These are phyloP conservation scores for Plasmodium knowlesi DNA, from an alignment of 169 alveolate genomes.

Conservation along the genomic window DNA sequence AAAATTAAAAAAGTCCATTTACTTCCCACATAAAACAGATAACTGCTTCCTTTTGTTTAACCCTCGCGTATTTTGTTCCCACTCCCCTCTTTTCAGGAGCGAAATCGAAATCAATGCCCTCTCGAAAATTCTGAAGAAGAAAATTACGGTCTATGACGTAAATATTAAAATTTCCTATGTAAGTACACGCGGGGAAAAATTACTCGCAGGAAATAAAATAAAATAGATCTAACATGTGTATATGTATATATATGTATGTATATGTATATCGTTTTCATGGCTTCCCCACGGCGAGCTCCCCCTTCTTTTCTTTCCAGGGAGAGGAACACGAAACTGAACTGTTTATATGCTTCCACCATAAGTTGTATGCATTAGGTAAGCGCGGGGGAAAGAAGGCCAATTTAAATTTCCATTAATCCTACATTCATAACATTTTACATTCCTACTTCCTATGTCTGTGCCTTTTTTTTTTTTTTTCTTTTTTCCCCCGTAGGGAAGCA, in stretches of 20 bases:
- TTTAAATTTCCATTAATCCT: neutral
- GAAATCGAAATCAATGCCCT: conserved; percentile 73
- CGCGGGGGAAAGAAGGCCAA: neutral
- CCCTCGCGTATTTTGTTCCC: neutral
- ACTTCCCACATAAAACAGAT: neutral
- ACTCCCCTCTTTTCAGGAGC: conserved; percentile 17
- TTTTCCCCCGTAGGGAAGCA: conserved; percentile 28
- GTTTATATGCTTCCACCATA: conserved; percentile 65
- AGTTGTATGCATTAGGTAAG: conserved; percentile 64
- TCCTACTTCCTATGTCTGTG: neutral
- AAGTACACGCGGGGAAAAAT: neutral
- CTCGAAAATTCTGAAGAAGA: conserved; percentile 39
- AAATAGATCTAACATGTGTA: neutral
- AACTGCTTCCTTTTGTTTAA: neutral
- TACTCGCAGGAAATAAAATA: neutral
- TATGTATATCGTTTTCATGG: neutral
- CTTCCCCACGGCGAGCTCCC: neutral
- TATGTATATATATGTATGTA: neutral
- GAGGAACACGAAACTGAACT: conserved; percentile 46
- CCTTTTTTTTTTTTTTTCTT: neutral
- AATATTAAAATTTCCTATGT: conserved; percentile 65
- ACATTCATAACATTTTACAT: neutral
- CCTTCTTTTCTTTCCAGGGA: conserved; percentile 24
- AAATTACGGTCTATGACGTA: conserved; percentile 61
- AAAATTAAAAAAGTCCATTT: neutral